phyloP scores from a whole-genome alignment of 1,284 basidiomycete species.

The Heimioporus retisporus region DNA sequence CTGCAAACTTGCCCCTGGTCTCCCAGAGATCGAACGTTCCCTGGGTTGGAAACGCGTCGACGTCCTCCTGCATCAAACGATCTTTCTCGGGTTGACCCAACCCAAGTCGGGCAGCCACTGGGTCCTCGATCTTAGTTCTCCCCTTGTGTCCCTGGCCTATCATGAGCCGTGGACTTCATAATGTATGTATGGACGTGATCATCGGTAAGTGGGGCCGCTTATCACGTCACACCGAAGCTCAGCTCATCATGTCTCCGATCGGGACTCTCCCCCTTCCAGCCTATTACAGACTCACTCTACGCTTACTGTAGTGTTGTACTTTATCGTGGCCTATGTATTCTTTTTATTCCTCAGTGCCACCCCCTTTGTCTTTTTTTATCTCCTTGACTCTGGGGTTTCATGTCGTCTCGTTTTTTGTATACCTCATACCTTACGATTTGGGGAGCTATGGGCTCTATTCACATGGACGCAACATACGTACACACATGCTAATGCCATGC shows the following conservation, averaged over 20 bases:
- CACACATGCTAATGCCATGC: too few species aligned
- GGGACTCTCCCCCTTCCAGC: constrained; percentile 33
- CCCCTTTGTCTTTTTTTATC: too few species aligned
- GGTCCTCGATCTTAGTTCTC: constrained; percentile 45
- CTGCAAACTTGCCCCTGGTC: constrained; percentile 52
- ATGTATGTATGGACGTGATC: constrained; percentile 18
- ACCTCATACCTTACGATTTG: too few species aligned
- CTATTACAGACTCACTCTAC: constrained; percentile 17
- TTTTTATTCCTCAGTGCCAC: neutral
- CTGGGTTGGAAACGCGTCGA: constrained; percentile 63
- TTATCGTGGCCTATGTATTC: too few species aligned
- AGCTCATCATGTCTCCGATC: neutral
- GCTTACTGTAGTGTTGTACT: constrained; percentile 24
- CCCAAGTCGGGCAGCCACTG: constrained; percentile 43
- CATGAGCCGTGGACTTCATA: constrained; percentile 14
- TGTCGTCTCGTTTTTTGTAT: too few species aligned
- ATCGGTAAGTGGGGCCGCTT: constrained; percentile 25
- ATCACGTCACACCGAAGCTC: constrained; percentile 1
- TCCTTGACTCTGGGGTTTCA: too few species aligned
- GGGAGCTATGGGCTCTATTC: too few species aligned
- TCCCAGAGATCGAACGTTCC: constrained; percentile 47
- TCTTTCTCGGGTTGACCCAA: constrained; percentile 53
- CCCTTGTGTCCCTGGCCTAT: constrained; percentile 12
- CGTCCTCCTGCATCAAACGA: constrained; percentile 53
- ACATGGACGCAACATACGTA: too few species aligned